Percentiles rank a stretch among this genome's conserved stretches.
Conservation (phyloP, 495 filamentous ascomycete species). For the Cladorrhinum samala region DNA sequence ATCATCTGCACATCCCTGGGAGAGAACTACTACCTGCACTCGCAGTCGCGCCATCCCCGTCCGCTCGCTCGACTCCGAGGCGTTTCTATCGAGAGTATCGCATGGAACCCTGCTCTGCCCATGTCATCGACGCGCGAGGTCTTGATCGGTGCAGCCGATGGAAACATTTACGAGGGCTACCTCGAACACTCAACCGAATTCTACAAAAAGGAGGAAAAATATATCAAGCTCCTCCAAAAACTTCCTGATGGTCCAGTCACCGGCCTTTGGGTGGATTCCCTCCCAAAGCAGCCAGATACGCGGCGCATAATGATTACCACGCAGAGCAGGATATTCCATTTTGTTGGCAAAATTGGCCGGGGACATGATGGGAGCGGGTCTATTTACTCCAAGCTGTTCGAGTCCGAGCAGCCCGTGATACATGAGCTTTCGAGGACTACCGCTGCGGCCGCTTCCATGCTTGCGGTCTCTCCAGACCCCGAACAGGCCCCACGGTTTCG, state of each 20-base stretch:
- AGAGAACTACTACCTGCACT: constrained; percentile 97
- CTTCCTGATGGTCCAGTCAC: constrained; percentile 69
- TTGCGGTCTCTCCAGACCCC: constrained; percentile 71
- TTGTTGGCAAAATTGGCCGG: constrained; percentile 67
- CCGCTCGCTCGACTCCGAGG: constrained; percentile 76
- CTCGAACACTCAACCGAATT: constrained; percentile 91
- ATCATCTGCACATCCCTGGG: constrained; percentile 84
- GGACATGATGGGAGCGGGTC: constrained; percentile 75
- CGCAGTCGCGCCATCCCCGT: constrained; percentile 83
- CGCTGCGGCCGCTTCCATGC: constrained; percentile 50
- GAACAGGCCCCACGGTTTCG: constrained; percentile 39
- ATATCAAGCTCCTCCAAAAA: constrained; percentile 74
- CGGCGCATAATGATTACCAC: constrained; percentile 74
- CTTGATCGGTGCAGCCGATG: constrained; percentile 84
- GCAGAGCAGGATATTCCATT: constrained; percentile 65
- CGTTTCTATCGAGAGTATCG: constrained; percentile 78
- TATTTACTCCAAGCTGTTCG: constrained; percentile 82
- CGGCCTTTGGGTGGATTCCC: constrained; percentile 71
- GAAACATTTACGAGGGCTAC: constrained; percentile 91
- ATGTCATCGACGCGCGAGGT: constrained; percentile 94
- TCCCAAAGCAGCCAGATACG: constrained; percentile 60
- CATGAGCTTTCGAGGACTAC: constrained; percentile 59
- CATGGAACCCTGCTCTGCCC: constrained; percentile 96
- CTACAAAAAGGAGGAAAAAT: constrained; percentile 90
- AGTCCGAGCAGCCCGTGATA: constrained; percentile 67